Percentiles rank a stretch among this genome's conserved stretches.
Evolutionary conservation across 1,139 yeast genomes (phyloP).

Genomic region (Protomyces pachydermus): DNA sequence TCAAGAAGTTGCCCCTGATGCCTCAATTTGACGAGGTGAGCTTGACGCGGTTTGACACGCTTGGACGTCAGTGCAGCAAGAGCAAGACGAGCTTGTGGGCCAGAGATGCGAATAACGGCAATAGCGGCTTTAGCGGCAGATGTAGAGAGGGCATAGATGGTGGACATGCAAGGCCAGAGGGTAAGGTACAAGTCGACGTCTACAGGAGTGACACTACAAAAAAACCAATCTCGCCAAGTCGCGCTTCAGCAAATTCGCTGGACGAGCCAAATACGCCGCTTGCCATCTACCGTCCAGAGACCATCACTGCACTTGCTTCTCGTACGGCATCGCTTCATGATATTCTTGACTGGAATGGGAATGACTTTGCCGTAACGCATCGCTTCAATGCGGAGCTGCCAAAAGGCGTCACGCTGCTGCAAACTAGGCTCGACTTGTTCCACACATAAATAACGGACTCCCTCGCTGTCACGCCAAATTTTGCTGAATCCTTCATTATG

Average conservation of each 20-base stretch:
- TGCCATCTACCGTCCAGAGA: background rate
- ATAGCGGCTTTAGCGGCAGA: constrained; percentile 77
- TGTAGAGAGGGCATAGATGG: constrained; percentile 87
- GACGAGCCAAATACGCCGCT: background rate
- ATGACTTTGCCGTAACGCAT: background rate
- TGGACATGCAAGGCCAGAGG: constrained; percentile 40
- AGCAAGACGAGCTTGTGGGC: constrained; percentile 49
- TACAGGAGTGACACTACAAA: no score
- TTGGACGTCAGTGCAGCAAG: background rate
- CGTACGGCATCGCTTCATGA: background rate
- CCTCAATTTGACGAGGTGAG: constrained; percentile 34
- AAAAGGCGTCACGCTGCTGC: background rate
- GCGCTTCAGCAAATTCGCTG: background rate
- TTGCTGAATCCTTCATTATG: background rate
- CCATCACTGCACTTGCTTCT: background rate
- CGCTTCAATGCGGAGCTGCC: background rate
- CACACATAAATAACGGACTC: background rate
- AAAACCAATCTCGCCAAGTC: no score
- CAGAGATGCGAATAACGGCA: constrained; percentile 79
- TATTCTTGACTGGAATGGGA: background rate
- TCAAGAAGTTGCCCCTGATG: constrained; percentile 54
- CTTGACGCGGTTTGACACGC: constrained; percentile 37
- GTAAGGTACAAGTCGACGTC: no score
- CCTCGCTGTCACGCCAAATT: background rate
- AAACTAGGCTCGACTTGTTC: background rate